Evolutionary conservation across 768 basidiomycete species (phyloP), one percentile per base, ranked within the genome.

Genomic region (Russula sp.): DNA sequence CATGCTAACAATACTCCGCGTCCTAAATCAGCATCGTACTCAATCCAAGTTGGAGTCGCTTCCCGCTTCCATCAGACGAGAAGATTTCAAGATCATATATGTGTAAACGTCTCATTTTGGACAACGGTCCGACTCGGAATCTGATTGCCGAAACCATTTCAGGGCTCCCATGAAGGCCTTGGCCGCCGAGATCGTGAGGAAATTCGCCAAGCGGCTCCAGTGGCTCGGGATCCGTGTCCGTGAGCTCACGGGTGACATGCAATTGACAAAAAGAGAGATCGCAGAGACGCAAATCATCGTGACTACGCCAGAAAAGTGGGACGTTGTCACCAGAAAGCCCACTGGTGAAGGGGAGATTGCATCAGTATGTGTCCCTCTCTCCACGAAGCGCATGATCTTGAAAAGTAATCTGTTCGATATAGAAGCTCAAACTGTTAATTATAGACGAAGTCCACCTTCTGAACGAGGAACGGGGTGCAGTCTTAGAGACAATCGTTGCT

Each of bases 251-350:
- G 79, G 96, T 74, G 97, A 99, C 70, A 98, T 98, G 95, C 97
- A 98, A 73, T 75, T 99, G 73, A 93, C 97, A 16, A 89, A 90
- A 73, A 81, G 85, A 42, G 96, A 98, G 75, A 94, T 99, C 63
- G 88, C 89, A 1, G 86, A 89, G 73, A 98, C 97, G 10, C 96
- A 98, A 71, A 88, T 99, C 50, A 98, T 99, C 62, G 94, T 99
- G 7, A 99, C 97, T 2, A 99, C 97, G 1, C 97, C 97, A 0
- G 97, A 99, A 73, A 99, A 99, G 74, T 99, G 97, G 97, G 97
- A 98, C 68, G 97, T 99, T 0, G 97, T 99, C 3, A 99, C 97
- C 9, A 79, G 97, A 65, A 98, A 97, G 72, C 94, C 96, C 1
- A 94, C 90, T 1, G 94, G 95, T 8, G 97, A 98, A 76, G 96